Evolutionary conservation across 164 flowering plant genomes (phyloP).

Genomic region (Vitis labrusca): DNA sequence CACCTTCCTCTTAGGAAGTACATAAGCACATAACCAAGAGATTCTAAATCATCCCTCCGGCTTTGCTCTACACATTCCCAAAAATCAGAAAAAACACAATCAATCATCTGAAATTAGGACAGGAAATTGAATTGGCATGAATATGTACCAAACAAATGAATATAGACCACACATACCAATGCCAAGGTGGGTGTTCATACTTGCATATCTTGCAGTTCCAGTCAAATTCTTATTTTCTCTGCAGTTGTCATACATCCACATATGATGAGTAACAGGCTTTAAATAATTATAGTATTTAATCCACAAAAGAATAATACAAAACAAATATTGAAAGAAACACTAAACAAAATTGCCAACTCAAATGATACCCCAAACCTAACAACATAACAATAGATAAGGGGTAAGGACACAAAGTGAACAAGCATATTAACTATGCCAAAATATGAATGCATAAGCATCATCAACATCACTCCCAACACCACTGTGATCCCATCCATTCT

Average conservation of each 20-base stretch:
- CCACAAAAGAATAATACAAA: neutral
- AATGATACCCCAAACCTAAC: neutral
- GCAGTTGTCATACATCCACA: conserved; percentile 21
- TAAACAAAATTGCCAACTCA: neutral
- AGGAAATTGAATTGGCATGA: neutral
- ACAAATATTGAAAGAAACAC: neutral
- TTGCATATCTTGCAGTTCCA: conserved; percentile 96
- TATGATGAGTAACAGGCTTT: neutral
- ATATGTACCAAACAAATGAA: neutral
- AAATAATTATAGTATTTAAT: neutral
- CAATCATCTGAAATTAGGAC: neutral
- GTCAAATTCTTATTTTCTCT: conserved; percentile 95
- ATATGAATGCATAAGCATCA: neutral
- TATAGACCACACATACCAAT: conserved; percentile 53
- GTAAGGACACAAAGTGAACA: neutral
- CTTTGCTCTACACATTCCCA: conserved; percentile 67
- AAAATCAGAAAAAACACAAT: conserved; percentile 3
- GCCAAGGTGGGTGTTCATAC: conserved; percentile 94
- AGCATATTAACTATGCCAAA: neutral
- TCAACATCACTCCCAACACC: neutral
- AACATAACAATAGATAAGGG: neutral
- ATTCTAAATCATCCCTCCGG: conserved; percentile 91
- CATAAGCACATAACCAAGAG: conserved; percentile 94
- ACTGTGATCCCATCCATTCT: neutral
- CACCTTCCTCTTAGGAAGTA: conserved; percentile 93